Evolutionary conservation across 129 eudicot genomes (phyloP).

Genomic region (Logfia minima): DNA sequence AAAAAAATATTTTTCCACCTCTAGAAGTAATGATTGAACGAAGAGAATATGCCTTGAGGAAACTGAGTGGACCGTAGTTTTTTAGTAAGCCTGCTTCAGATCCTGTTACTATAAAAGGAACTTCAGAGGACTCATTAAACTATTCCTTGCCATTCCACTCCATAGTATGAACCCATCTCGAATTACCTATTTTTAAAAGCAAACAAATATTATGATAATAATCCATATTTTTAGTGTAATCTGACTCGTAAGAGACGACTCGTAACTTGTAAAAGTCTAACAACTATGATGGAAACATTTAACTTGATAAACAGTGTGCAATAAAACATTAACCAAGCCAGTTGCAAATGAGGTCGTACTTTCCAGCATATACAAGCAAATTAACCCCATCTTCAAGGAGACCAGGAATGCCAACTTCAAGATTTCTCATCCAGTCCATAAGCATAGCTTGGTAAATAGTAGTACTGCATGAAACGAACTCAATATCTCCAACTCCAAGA

Average conservation of each 20-base stretch:
- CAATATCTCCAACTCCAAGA: conserved; percentile 70
- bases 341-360: conserved; percentile 80
- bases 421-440: conserved; percentile 78
- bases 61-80: conserved; percentile 60
- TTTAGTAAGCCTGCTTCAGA: conserved; percentile 68
- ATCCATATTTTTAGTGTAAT: background rate
- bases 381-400: conserved; percentile 75
- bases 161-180: conserved; percentile 86
- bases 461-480: conserved; percentile 76
- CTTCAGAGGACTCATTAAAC: conserved; percentile 45
- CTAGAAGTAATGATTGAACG: background rate
- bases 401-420: conserved; percentile 72
- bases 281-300: background rate
- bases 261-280: no score
- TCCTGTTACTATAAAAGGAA: conserved; percentile 59
- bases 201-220: background rate
- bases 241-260: background rate
- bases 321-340: conserved; percentile 67
- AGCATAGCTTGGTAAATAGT: conserved; percentile 62
- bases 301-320: background rate
- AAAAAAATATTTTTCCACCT: background rate
- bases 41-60: conserved; percentile 51
- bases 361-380: conserved; percentile 73
- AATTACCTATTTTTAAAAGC: conserved; percentile 52
- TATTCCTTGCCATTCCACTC: conserved; percentile 78